Evolutionary conservation across 169 alveolate genomes (phyloP), one percentile per base, ranked within the genome.

Genomic region (Cryptosporidium bovis): DNA sequence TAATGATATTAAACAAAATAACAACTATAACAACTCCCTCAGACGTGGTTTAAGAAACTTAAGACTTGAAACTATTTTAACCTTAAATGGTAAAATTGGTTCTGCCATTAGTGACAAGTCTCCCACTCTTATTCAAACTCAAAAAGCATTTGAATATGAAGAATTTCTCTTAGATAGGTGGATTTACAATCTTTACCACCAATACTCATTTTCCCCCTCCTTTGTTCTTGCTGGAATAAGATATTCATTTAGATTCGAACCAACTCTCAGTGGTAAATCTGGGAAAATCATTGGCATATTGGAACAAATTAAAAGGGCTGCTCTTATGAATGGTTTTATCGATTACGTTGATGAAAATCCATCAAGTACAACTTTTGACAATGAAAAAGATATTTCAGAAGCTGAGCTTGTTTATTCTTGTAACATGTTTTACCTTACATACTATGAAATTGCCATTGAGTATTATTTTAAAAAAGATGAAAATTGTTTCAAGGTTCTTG

Each of bases 151-250:
- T 46, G 87, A 77, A 16, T 40, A 60, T 40, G 87, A 77, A 40
- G 87, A 77, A 36, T 77, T 77, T 18, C 20, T 77, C 5, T 60
- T 77, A 15, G 87, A 77, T 10, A 33, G 87, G 18, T 77, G 87
- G 87, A 77, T 77, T 24, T 62, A 44, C 46, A 77, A 24, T 36
- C 64, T 77, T 24, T 77, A 77, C 40, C 64, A 77, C 24, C 77
- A 62, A 34, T 27, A 40, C 16, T 16, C 33, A 16, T 51, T 77
- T 7, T 62, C 87, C 0, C 71, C 64, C 10, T 77, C 87, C 2
- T n/a, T 77, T 18, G 46, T 62, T 40, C 31, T 77, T 13, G 50
- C 64, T n/a, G 87, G 87, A 2, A 51, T 77, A 13, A 77, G 87
- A 29, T 77, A 36, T 12, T 77, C 71, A 4, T 77, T 77, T 20